Evolutionary conservation across 306 rosid species (phyloP).

Genomic region (Lagenaria siceraria): DNA sequence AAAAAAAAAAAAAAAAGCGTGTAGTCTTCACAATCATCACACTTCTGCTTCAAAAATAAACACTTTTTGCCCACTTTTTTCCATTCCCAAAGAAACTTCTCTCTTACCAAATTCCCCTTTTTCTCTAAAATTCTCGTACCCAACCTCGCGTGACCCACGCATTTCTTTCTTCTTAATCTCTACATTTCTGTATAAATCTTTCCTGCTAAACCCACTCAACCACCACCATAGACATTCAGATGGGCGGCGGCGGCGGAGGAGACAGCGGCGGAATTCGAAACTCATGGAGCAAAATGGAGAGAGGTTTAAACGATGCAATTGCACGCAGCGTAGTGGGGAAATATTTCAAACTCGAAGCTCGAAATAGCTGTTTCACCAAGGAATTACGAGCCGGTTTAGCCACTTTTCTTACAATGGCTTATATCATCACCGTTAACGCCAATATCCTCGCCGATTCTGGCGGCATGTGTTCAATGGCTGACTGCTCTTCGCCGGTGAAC

Average conservation of each 20-base stretch:
- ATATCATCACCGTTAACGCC: conserved; percentile 89
- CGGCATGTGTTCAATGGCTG: conserved; percentile 47
- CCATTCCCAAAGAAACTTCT: background rate
- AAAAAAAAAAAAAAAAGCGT: background rate
- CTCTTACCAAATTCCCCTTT: background rate
- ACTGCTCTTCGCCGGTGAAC: conserved; percentile 41
- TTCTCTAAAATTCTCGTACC: background rate
- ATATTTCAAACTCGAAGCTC: conserved; percentile 58
- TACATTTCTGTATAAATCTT: conserved; percentile 16
- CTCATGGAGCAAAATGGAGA: conserved; percentile 36
- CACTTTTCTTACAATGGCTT: conserved; percentile 93
- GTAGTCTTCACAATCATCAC: background rate
- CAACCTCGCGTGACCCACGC: background rate
- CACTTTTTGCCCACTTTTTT: background rate
- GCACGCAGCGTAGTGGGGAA: conserved; percentile 44
- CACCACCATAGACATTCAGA: conserved; percentile 3
- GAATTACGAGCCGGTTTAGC: conserved; percentile 76
- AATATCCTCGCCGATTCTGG: conserved; percentile 69
- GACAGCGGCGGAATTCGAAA: conserved; percentile 13
- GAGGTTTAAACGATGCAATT: conserved; percentile 30
- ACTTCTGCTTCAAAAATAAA: background rate
- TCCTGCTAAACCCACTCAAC: background rate
- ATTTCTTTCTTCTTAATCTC: background rate
- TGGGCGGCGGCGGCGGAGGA: conserved; percentile 20
- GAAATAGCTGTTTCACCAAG: conserved; percentile 52